Base-by-base conservation (phyloP, 805 yeast genomes). In the Priceomyces carsonii region DNA sequence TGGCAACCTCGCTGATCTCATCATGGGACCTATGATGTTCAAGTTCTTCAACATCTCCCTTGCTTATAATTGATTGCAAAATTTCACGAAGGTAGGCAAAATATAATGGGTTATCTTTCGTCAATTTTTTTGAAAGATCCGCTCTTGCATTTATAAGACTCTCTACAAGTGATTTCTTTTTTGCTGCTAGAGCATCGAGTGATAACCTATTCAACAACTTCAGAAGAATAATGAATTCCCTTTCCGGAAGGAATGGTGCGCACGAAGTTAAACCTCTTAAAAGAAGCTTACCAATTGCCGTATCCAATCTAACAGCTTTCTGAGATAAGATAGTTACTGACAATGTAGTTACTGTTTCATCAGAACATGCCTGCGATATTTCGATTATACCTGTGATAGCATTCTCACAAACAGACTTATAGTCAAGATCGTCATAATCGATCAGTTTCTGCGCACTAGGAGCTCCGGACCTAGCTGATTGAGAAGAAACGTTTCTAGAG, bases 251-350 rank as follows among this genome's bases (percentile, higher is more conserved):
- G 29, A 59, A 68, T 2, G 80, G 75, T 4, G 87, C 81, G 46
- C 88, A 71, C 7, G 71, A 68, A 1, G 82, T 74, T 25, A 86
- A 65, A 0, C 89, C 90, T 24, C 71, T 64, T 18, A 86, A 60
- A 26, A 86, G 71, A 19, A 73, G 55, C 2, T 65, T 61, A 26
- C 83, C 85, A 29, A 80, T 63, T 15, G 75, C 73, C 10, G 75
- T 62, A 13, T 80, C 73, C 13, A 61, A 33, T 56, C 57, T 59
- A 26, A 63, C 68, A 4, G 81, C 66, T 51, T 89, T 90, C 55
- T 90, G 97, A 9, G 86, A 78, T 38, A 93, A 69, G 24, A 93
- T 80, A 0, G 96, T 82, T 9, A 86, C 80, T 0, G 95, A 81
- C 44, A 93, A 70, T 3, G 85, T 80, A 12, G 85, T 77, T 19